Conservation (phyloP, 2,329 filamentous ascomycete species). For the Hymenotorrendiella dingleyae region DNA sequence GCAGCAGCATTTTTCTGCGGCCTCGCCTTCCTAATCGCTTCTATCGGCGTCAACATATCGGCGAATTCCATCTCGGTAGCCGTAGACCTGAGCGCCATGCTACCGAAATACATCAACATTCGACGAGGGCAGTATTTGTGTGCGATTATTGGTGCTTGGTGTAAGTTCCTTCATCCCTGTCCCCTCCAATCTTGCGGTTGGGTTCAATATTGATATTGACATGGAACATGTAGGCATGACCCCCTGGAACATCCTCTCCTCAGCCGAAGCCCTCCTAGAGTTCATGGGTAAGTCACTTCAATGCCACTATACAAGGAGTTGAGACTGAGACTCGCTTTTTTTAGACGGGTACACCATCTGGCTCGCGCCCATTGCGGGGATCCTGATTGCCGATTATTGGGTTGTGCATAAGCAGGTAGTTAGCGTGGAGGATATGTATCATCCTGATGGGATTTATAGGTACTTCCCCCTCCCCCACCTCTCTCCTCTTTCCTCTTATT, state of each 20-base stretch:
- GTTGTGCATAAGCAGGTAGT: constrained; percentile 4
- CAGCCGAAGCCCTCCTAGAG: constrained; percentile 16
- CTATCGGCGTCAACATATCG: constrained; percentile 47
- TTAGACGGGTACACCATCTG: constrained; percentile 30
- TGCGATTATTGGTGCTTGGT: constrained; percentile 33
- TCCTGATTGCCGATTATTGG: constrained; percentile 11
- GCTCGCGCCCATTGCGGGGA: constrained; percentile 26
- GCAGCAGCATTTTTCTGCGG: constrained; percentile 42
- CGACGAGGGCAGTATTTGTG: constrained; percentile 43
- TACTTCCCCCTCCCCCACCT: too few species aligned
- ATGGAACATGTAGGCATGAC: too few species aligned
- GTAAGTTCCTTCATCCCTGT: too few species aligned
- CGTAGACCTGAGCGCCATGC: constrained; percentile 47
- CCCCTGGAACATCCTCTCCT: constrained; percentile 38
- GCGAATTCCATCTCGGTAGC: constrained; percentile 42
- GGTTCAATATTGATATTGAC: too few species aligned
- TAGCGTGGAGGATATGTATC: constrained; percentile 10
- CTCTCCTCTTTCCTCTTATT: too few species aligned
- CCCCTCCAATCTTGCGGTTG: too few species aligned
- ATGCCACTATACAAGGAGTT: too few species aligned
- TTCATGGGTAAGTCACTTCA: too few species aligned
- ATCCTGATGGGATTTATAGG: constrained; percentile 8
- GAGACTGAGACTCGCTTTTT: too few species aligned
- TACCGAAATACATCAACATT: constrained; percentile 49
- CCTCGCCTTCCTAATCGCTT: constrained; percentile 35